phyloP scores from a whole-genome alignment of 257 asterid species.

The Gardenia jasminoides region DNA sequence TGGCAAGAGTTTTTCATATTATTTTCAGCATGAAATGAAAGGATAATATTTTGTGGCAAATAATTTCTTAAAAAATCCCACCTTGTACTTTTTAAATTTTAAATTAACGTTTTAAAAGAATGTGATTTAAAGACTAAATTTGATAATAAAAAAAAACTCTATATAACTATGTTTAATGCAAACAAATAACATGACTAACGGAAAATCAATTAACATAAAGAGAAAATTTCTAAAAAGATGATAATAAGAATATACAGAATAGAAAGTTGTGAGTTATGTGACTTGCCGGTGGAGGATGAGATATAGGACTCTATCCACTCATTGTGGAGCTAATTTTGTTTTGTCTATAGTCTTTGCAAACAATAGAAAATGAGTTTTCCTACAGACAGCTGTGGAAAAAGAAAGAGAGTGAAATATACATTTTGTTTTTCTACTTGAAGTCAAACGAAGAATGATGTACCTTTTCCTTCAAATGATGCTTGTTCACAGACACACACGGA shows the following conservation, averaged over 20 bases:
- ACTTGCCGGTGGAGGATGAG: not conserved
- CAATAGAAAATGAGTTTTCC: not conserved
- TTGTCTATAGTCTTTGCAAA: not conserved
- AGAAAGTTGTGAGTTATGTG: no score
- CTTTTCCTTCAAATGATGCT: not conserved
- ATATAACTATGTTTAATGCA: no score
- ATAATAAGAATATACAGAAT: no score
- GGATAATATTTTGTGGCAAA: not conserved
- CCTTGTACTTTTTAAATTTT: no score
- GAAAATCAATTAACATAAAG: no score
- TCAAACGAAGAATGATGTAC: conserved; percentile 9
- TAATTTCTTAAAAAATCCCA: no score
- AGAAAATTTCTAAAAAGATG: no score
- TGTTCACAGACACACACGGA: not conserved
- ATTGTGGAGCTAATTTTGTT: not conserved
- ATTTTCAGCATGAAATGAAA: not conserved
- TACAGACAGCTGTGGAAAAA: not conserved
- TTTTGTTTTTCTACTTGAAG: not conserved
- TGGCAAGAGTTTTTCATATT: not conserved
- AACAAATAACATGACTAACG: no score
- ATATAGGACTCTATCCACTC: not conserved
- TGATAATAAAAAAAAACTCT: no score
- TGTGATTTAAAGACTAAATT: no score
- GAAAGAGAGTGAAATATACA: not conserved
- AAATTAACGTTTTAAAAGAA: not conserved